Evolutionary conservation across 495 filamentous ascomycete species (phyloP), one percentile per base, ranked within the genome.

Genomic region (Polyplosphaeria fusca): DNA sequence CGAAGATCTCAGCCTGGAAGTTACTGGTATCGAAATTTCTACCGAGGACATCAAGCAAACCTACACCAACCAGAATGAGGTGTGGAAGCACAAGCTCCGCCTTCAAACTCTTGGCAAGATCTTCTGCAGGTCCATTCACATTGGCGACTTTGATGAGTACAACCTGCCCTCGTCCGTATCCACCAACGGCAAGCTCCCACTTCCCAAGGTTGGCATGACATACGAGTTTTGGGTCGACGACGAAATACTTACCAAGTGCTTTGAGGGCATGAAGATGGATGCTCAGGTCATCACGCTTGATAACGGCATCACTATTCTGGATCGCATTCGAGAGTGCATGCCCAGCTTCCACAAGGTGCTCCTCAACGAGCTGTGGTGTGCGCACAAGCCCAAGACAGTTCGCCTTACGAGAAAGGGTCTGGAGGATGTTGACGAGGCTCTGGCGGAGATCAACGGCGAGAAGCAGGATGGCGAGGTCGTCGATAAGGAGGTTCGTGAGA

Each of bases 221-320:
- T 80, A 82, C 58, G 77, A 82, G 27, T 85, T 91, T 58, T 81
- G 86, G 64, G 51, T 94, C 22, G 89, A 93, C 63, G 77, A 83
- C 23, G 66, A 78, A 0, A 70, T 86, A 4, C 74, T 96, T 18
- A 58, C 74, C 24, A 72, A 79, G 42, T 79, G 84, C 55, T 83
- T 82, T 59, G 74, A 81, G 0, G 89, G 91, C 1, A 83, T 95
- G 84, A 95, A 94, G 73, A 67, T 96, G 14, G 76, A 78, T 27
- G 74, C 81, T 4, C 70, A 66, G 5, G 77, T 95, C 14, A 84
- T 82, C 67, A 76, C 43, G 32, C 42, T 65, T n/a, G 32, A 42
- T 12, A 19, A 47, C 18, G 61, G 51, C 5, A 56, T 65, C 18
- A 47, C 24, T 12, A 53, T 65, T 19, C 40, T 65, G 22, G 61